Evolutionary conservation across 2,329 filamentous ascomycete species (phyloP).

Genomic region (Berkeleyomyces basicola): DNA sequence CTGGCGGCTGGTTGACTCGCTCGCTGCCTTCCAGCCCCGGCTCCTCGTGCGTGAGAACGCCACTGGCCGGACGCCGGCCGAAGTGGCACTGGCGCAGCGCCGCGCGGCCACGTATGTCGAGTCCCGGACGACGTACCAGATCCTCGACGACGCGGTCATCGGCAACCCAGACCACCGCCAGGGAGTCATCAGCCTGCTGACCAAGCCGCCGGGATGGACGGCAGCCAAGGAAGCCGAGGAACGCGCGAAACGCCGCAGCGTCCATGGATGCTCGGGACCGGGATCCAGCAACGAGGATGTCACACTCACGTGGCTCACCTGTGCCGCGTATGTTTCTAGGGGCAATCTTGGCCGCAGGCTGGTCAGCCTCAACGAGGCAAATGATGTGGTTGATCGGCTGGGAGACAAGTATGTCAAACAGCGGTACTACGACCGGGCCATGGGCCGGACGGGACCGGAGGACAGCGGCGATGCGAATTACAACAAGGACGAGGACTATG

Average conservation of each 20-base stretch:
- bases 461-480: background rate
- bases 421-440: slow-evolving; percentile 20
- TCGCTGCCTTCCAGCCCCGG: slow-evolving; percentile 39
- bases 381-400: slow-evolving; percentile 39
- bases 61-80: slow-evolving; percentile 55
- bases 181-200: background rate
- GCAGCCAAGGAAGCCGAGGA: background rate
- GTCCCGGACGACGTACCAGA: background rate
- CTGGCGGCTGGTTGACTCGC: slow-evolving; percentile 23
- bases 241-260: background rate
- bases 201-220: background rate
- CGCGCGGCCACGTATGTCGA: background rate
- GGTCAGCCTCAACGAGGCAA: slow-evolving; percentile 38
- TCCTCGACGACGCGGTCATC: background rate
- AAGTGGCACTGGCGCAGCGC: slow-evolving; percentile 40
- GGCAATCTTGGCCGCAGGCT: slow-evolving; percentile 28
- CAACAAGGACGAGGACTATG: background rate
- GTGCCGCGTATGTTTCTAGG: slow-evolving; percentile 6
- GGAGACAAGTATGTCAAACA: slow-evolving; percentile 30
- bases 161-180: background rate
- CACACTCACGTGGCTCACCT: background rate
- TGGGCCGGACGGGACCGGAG: background rate
- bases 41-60: slow-evolving; percentile 58
- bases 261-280: background rate
- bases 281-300: background rate